These are phyloP conservation scores for Stachybotrys chartarum DNA, from an alignment of 2,329 filamentous ascomycete genomes.

Conservation along the genomic window DNA sequence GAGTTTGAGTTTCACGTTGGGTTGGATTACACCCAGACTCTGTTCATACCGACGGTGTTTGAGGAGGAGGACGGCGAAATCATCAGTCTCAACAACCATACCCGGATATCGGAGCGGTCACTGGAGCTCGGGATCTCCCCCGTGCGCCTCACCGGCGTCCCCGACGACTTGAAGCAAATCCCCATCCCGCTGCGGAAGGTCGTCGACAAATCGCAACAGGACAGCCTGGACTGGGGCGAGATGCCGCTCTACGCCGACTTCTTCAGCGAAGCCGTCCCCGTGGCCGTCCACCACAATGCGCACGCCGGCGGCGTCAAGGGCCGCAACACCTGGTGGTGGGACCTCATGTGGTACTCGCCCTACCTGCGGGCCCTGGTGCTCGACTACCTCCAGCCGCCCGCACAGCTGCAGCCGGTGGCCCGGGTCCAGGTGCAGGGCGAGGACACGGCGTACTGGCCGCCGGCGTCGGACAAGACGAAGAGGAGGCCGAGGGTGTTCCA, in stretches of 20 bases:
- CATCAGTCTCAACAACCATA: conserved; percentile 5
- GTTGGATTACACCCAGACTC: conserved; percentile 9
- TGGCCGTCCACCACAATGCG: conserved; percentile 12
- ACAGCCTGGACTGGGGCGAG: conserved; percentile 1
- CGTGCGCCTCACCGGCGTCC: conserved; percentile 1
- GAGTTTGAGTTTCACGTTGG: conserved; percentile 13
- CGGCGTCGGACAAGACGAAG: neutral
- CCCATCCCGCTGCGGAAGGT: conserved; percentile 1
- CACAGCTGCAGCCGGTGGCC: neutral
- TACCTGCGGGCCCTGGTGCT: conserved; percentile 13
- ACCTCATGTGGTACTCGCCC: conserved; percentile 14
- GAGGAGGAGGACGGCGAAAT: conserved; percentile 13
- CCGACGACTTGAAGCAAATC: conserved; percentile 6
- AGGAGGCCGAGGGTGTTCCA: conserved; percentile 1
- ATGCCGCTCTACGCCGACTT: conserved; percentile 11
- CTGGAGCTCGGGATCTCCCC: neutral
- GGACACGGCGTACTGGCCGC: neutral
- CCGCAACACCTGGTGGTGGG: conserved; percentile 9
- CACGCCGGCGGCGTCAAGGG: conserved; percentile 7
- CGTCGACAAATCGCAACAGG: neutral
- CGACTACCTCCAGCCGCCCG: conserved; percentile 4
- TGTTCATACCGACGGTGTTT: conserved; percentile 11
- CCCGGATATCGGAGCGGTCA: conserved; percentile 5
- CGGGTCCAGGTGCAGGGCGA: neutral
- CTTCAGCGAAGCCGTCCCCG: conserved; percentile 11